These are phyloP conservation scores for Stemphylium lycopersici DNA, from an alignment of 2,329 filamentous ascomycete genomes.

Conservation along the genomic window DNA sequence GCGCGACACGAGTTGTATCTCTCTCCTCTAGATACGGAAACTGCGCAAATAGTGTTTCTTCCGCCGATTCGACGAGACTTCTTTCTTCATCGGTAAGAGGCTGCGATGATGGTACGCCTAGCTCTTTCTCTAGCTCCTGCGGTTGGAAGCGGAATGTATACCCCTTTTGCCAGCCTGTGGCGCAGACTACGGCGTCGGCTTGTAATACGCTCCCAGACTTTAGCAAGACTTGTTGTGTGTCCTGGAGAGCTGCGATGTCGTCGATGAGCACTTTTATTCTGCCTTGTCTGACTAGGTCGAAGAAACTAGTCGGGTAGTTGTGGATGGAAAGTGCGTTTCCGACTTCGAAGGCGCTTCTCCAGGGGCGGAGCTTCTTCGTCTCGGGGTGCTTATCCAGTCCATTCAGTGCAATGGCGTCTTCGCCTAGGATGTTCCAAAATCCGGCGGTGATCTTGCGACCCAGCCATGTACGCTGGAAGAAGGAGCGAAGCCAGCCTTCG, in stretches of 20 bases:
- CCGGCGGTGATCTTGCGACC: constrained; percentile 62
- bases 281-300: constrained; percentile 61
- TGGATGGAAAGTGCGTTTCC: constrained; percentile 64
- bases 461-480: constrained; percentile 64
- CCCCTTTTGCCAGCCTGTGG: constrained; percentile 63
- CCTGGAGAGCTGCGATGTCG: constrained; percentile 59
- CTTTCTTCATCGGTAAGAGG: constrained; percentile 42
- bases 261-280: constrained; percentile 62
- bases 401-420: constrained; percentile 59
- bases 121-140: constrained; percentile 48
- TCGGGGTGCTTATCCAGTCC: constrained; percentile 53
- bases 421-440: constrained; percentile 63
- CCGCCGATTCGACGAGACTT: constrained; percentile 40
- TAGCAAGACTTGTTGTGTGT: constrained; percentile 54
- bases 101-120: constrained; percentile 54
- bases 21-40: constrained; percentile 28
- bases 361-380: constrained; percentile 51
- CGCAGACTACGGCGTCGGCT: constrained; percentile 60
- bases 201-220: constrained; percentile 53
- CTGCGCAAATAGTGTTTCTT: constrained; percentile 15
- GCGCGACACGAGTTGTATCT: constrained; percentile 22
- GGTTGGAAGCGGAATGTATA: constrained; percentile 58
- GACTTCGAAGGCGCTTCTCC: constrained; percentile 57
- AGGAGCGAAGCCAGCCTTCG: constrained; percentile 55
- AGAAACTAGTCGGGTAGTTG: constrained; percentile 65